Base-by-base conservation (phyloP, 106 monocot species). In the Allium cepa region DNA sequence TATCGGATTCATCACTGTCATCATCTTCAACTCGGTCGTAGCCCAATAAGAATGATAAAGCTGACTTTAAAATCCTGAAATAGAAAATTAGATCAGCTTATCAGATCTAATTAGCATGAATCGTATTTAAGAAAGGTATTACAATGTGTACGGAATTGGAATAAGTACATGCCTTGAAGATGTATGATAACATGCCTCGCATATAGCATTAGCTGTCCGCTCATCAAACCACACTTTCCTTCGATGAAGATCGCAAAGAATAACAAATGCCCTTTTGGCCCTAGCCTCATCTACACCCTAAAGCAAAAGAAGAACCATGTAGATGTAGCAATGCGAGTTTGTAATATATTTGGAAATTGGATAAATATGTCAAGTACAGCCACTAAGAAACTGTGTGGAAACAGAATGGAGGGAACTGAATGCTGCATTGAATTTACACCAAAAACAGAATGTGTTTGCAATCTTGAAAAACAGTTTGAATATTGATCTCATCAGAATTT, bases 141-240 rank as follows among this genome's bases (percentile, higher is more conserved):
- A 66, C 48, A 62, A 57, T 60, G 36, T 36, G 36, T 36, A 36
- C 5, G 36, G 59, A 36, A 49, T 18, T 3, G 50, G 3, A 49
- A 59, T 18, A 47, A 70, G 8, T 60, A 46, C 28, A 8, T 74
- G 87, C 93, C 83, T 93, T 49, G 89, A 83, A 49, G 93, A 93
- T 52, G 81, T 13, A 58, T 93, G 93, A 66, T 90, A 93, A 71
- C 93, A 99, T 36, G 93, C 89, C 55, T 68, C 85, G 71, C 93
- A 99, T 51, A 99, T 93, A 17, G 83, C 90, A 87, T 90, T 90
- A 17, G 99, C 90, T 59, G 93, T 90, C 50, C 90, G 80, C 53
- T 93, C 99, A 83, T 93, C 99, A 78, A 90, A 90, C 99, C 99
- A 99, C 57, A 99, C 87, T 57, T 76, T 99, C 26, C 99, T 76